phyloP scores from a whole-genome alignment of 1,139 yeast genomes.

The Yamadazyma sp. region DNA sequence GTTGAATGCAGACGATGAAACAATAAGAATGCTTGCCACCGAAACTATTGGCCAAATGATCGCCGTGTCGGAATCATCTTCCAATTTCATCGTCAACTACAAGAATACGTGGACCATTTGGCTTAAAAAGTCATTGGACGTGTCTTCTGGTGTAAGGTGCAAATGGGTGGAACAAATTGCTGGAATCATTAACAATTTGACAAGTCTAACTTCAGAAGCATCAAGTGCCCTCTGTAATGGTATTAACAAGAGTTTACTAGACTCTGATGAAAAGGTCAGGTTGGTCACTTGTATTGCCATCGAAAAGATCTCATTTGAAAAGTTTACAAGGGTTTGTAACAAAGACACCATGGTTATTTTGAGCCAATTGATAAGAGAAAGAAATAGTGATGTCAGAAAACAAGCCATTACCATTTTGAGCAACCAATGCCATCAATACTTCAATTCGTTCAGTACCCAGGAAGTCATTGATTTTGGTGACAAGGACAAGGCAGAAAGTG shows the following conservation, averaged over 20 bases:
- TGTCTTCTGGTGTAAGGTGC: slow-evolving; percentile 60
- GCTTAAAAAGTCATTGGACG: slow-evolving; percentile 72
- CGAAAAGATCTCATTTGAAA: slow-evolving; percentile 36
- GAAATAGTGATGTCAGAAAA: slow-evolving; percentile 62
- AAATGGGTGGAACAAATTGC: slow-evolving; percentile 67
- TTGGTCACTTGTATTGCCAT: slow-evolving; percentile 56
- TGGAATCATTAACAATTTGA: slow-evolving; percentile 27
- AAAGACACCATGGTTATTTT: slow-evolving; percentile 53
- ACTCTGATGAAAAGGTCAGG: slow-evolving; percentile 75
- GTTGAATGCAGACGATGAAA: slow-evolving; percentile 66
- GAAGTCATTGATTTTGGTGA: slow-evolving; percentile 31
- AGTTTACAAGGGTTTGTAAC: slow-evolving; percentile 47
- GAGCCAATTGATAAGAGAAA: slow-evolving; percentile 68
- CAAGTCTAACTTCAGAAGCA: slow-evolving; percentile 50
- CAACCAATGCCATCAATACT: slow-evolving; percentile 46
- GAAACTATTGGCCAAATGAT: slow-evolving; percentile 71
- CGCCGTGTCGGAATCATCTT: slow-evolving; percentile 29
- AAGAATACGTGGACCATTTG: slow-evolving; percentile 66
- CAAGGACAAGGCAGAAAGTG: slow-evolving; percentile 28
- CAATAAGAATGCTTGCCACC: slow-evolving; percentile 67
- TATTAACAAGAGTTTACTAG: slow-evolving; percentile 66
- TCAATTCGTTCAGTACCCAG: slow-evolving; percentile 16
- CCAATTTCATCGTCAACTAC: slow-evolving; percentile 62
- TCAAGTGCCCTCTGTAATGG: slow-evolving; percentile 55
- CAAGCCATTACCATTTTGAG: slow-evolving; percentile 59